These are phyloP conservation scores for Phanerochaete sordida DNA, from an alignment of 768 basidiomycete genomes.

Conservation along the genomic window DNA sequence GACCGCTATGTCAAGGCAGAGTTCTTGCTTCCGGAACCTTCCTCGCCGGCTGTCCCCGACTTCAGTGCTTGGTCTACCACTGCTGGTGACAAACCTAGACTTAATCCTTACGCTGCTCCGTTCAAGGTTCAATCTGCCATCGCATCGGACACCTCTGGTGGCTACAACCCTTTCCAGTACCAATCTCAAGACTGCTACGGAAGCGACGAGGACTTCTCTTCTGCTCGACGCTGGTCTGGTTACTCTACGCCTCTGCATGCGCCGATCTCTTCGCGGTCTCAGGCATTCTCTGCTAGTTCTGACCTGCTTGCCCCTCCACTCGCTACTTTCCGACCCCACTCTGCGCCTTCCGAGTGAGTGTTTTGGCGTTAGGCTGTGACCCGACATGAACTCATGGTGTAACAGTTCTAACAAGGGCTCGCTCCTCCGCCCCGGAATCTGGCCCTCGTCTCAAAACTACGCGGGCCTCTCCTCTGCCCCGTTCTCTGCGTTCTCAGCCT, in stretches of 20 bases:
- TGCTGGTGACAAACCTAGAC: conserved; percentile 16
- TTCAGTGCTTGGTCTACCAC: conserved; percentile 1
- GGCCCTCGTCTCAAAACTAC: conserved; percentile 8
- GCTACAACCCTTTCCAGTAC: conserved; percentile 7
- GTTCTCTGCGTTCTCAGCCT: conserved; percentile 2
- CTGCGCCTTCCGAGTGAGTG: conserved; percentile 23
- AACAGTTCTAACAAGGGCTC: neutral
- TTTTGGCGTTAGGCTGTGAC: neutral
- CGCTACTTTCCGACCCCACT: conserved; percentile 20
- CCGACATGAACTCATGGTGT: neutral
- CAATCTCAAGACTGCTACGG: neutral
- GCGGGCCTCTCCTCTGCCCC: conserved; percentile 3
- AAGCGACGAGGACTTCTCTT: neutral
- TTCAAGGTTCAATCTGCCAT: conserved; percentile 20
- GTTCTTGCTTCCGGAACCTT: conserved; percentile 23
- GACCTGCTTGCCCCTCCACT: conserved; percentile 12
- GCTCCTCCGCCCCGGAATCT: conserved; percentile 5
- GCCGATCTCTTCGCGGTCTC: neutral
- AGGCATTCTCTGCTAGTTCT: conserved; percentile 12
- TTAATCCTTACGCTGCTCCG: conserved; percentile 31
- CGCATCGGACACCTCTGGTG: neutral
- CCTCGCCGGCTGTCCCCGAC: neutral
- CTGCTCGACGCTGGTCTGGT: conserved; percentile 1
- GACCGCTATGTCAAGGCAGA: conserved; percentile 39
- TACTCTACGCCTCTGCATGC: neutral